Evolutionary conservation across 345 rosid species (phyloP), one percentile per base, ranked within the genome.

Genomic region (Eutrema japonicum): DNA sequence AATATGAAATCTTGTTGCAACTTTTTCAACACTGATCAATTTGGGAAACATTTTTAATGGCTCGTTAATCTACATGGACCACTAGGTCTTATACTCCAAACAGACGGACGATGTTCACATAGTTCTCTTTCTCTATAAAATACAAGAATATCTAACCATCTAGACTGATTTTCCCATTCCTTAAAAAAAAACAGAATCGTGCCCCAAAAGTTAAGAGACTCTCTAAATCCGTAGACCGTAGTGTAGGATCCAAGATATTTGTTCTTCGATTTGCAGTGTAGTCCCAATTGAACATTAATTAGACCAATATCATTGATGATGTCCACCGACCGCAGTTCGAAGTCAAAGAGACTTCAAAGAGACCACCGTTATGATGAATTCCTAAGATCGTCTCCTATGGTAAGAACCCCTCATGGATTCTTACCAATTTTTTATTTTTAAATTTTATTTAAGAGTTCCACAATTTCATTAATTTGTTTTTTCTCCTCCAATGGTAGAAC

Each of bases 121-220:
- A 0, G 0, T 1, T 11, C 5, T 3, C 46, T 11, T 1, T 0
- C 5, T 11, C 3, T n/a, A 0, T 22, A 22, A 22, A 22, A 22
- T 22, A 3, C 14, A 42, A 42, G 46, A 10, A 42, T 42, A 42
- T 42, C n/a, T 1, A 42, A 42, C 1, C 22, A 18, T 18, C 22
- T 42, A 42, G 46, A 42, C 46, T 42, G 46, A 42, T 42, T 42
- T 42, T 3, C n/a, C 46, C 46, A 42, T 42, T 42, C n/a, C 11
- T 18, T 18, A 18, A 42, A 42, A 12, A 42, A 42, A 42, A 11
- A 11, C 14, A 42, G 4, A 42, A n/a, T 42, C 0, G 46, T 42
- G 2, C 0, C n/a, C 46, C 2, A 42, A 12, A 42, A 42, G 14
- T 11, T 11, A 42, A 42, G 0, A 10, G n/a, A 1, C 11, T 11